Evolutionary conservation across 2,329 filamentous ascomycete genomes (phyloP).

Genomic region (Lachnum nothofagi): DNA sequence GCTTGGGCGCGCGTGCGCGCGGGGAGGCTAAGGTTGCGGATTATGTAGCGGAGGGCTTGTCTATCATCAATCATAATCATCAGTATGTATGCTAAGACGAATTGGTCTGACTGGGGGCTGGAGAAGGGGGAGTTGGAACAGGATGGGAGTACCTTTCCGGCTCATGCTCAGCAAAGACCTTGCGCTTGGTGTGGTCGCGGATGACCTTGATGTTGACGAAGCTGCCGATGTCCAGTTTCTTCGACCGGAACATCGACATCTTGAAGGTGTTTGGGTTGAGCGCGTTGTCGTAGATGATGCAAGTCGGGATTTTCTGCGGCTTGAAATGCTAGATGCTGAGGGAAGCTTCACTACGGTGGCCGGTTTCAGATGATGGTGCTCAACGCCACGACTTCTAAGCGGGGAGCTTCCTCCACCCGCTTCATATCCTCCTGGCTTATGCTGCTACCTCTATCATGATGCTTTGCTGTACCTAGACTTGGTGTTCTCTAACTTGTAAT

Average conservation of each 20-base stretch:
- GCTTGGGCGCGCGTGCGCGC: conserved; percentile 80
- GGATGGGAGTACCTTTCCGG: conserved; percentile 61
- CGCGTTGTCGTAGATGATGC: too few relatives aligned
- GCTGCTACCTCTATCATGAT: too few relatives aligned
- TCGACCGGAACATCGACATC: conserved; percentile 83
- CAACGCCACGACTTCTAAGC: too few relatives aligned
- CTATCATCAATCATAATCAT: conserved; percentile 41
- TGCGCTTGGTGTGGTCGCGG: conserved; percentile 94
- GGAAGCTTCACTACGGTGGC: too few relatives aligned
- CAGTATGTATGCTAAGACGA: background rate
- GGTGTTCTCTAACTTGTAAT: too few relatives aligned
- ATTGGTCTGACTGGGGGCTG: background rate
- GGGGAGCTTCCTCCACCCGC: too few relatives aligned
- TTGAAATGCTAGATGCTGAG: too few relatives aligned
- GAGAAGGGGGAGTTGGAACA: background rate
- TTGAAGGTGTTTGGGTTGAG: too few relatives aligned
- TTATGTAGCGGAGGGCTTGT: conserved; percentile 88
- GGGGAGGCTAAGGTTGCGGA: conserved; percentile 85
- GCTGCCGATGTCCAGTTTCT: conserved; percentile 83
- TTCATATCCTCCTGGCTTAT: too few relatives aligned
- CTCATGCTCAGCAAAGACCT: conserved; percentile 82
- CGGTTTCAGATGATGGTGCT: too few relatives aligned
- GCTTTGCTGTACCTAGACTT: too few relatives aligned
- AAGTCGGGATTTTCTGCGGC: too few relatives aligned
- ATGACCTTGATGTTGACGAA: conserved; percentile 82